Evolutionary conservation across 495 filamentous ascomycete species (phyloP).

Genomic region (Aspergillus campestris): DNA sequence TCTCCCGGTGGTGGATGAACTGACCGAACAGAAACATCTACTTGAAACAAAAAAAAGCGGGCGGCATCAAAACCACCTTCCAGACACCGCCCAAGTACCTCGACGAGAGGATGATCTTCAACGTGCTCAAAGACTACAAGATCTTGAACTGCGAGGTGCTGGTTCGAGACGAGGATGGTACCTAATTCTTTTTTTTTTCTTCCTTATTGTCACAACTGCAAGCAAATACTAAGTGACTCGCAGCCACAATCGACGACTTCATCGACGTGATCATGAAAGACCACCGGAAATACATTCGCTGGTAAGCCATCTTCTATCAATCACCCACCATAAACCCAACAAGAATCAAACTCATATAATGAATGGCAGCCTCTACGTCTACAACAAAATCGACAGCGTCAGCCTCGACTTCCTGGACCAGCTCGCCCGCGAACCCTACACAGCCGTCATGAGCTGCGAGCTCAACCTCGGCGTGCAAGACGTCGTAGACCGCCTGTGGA

Average conservation of each 20-base stretch:
- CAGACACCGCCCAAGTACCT: slow-evolving; percentile 77
- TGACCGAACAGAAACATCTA: slow-evolving; percentile 73
- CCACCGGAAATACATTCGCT: slow-evolving; percentile 94
- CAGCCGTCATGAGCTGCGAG: slow-evolving; percentile 96
- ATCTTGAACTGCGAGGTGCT: slow-evolving; percentile 96
- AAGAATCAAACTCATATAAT: slow-evolving; percentile 5
- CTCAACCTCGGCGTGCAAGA: slow-evolving; percentile 95
- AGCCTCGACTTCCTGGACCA: slow-evolving; percentile 88
- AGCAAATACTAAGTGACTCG: slow-evolving; percentile 1
- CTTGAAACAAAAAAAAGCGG: slow-evolving; percentile 93
- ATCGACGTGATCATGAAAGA: slow-evolving; percentile 99
- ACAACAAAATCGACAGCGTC: slow-evolving; percentile 99
- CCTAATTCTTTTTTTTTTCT: background rate
- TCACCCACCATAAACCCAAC: background rate
- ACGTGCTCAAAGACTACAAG: slow-evolving; percentile 96
- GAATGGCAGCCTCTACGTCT: slow-evolving; percentile 95
- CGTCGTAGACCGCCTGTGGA: slow-evolving; percentile 92
- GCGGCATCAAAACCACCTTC: slow-evolving; percentile 98
- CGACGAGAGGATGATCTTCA: slow-evolving; percentile 96
- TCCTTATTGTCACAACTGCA: background rate
- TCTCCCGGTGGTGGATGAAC: no score
- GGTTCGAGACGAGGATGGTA: slow-evolving; percentile 85
- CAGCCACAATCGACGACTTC: slow-evolving; percentile 92
- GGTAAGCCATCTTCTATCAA: slow-evolving; percentile 28
- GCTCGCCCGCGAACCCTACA: slow-evolving; percentile 85